Evolutionary conservation across 2,329 filamentous ascomycete species (phyloP), one percentile per base, ranked within the genome.

Genomic region (Anisogramma anomala): DNA sequence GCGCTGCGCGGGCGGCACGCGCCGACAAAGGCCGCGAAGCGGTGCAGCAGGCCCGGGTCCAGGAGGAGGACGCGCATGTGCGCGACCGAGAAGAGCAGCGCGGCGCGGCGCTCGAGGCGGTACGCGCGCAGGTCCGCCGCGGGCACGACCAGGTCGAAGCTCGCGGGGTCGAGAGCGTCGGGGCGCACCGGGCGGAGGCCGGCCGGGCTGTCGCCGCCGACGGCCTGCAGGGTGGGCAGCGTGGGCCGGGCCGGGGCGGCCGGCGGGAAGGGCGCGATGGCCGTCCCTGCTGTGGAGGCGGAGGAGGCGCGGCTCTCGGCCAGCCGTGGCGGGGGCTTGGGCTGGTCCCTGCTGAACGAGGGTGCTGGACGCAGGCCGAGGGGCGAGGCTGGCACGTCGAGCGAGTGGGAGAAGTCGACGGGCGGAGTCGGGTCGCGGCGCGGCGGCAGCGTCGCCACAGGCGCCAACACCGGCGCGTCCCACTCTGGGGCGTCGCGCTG

Each of bases 21-120:
- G 43, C 72, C 71, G 3, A 87, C 63, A 50, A 83, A 88, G 3
- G 73, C 68, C 2, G 75, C 81, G 55, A 87, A 87, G 33, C 68
- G 71, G 38, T 77, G 32, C 20, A 51, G 30, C 7, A 51, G 46
- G 14, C 37, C 25, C 1, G 50, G 41, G 34, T 53, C 52, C 15
- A 41, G 39, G n/a, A 54, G 49, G 17, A 54, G 50, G 19, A 48
- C 37, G 8, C 41, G 47, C 14, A 58, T 33, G 23, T 80, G 76
- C 34, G 69, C 65, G 17, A 58, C 61, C 7, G 74, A 77, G 49
- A 79, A 73, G 37, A 80, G 58, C 18, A 71, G 62, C 33, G 75
- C 70, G 0, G 71, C 67, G 10, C 69, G 64, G 28, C 62, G 59
- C 55, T 79, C 76, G 2, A 79, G 57, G 9, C 64, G 67, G 50